Evolutionary conservation across 306 rosid species (phyloP).

Genomic region (Acacia acuminata): DNA sequence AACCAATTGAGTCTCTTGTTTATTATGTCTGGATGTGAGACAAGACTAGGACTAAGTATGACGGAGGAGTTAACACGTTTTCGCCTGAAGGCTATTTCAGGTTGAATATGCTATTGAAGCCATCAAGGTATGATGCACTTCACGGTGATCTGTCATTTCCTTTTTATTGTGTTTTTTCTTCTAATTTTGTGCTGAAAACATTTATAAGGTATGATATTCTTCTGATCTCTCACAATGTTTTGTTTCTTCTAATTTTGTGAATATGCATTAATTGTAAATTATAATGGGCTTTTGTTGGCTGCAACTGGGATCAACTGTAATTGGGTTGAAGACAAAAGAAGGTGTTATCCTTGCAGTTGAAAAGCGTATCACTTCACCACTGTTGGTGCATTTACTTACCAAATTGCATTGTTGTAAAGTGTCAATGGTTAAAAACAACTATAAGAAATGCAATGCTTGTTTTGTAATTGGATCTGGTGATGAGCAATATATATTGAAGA

Average conservation of each 20-base stretch:
- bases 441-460: background rate
- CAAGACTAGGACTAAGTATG: conserved; percentile 99
- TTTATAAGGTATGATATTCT: background rate
- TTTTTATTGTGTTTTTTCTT: background rate
- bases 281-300: conserved; percentile 6
- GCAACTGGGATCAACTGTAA: conserved; percentile 94
- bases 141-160: background rate
- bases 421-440: background rate
- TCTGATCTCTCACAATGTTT: background rate
- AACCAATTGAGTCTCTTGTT: conserved; percentile 8
- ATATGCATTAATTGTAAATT: background rate
- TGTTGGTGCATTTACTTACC: conserved; percentile 58
- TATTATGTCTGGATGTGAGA: conserved; percentile 14
- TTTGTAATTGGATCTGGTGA: background rate
- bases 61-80: conserved; percentile 95
- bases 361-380: conserved; percentile 92
- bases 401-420: background rate
- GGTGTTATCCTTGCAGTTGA: conserved; percentile 98
- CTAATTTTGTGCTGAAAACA: too few relatives aligned
- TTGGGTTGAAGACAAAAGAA: conserved; percentile 90
- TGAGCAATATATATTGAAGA: background rate
- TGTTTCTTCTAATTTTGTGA: background rate
- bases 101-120: conserved; percentile 99
- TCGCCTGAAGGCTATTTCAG: conserved; percentile 96
- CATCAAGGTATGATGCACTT: conserved; percentile 61